A percentile compares a stretch with the other conserved stretches of the same genome.
phyloP scores from a whole-genome alignment of 1,139 yeast genomes.

The Yamadazyma mexicana region DNA sequence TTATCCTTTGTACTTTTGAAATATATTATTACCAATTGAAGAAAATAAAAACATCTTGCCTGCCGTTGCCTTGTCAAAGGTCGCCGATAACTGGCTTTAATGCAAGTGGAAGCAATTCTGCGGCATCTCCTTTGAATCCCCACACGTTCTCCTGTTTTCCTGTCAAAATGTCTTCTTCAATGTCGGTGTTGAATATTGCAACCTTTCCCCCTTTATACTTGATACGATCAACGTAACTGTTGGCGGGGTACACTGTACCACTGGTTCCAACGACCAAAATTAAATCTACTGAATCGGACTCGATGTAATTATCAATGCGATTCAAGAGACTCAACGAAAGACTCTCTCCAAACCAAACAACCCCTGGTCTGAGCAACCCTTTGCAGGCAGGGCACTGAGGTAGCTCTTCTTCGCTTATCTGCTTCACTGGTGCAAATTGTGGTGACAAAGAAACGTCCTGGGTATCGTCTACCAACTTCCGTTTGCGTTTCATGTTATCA shows the following conservation, averaged over 20 bases:
- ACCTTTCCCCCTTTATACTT: conserved; percentile 73
- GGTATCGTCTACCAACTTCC: conserved; percentile 48
- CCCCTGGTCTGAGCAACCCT: conserved; percentile 73
- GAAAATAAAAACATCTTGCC: no score
- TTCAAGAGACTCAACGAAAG: conserved; percentile 64
- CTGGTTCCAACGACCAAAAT: conserved; percentile 84
- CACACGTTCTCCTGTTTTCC: conserved; percentile 50
- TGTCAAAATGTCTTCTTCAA: conserved; percentile 41
- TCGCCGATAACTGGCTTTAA: conserved; percentile 51
- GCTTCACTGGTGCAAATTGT: conserved; percentile 47
- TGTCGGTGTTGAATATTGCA: conserved; percentile 78
- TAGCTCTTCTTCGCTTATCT: conserved; percentile 51
- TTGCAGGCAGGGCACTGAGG: conserved; percentile 78
- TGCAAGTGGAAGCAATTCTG: conserved; percentile 65
- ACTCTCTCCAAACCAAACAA: conserved; percentile 92
- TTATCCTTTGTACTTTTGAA: background rate
- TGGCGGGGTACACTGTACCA: conserved; percentile 87
- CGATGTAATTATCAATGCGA: conserved; percentile 70
- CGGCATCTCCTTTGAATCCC: conserved; percentile 84
- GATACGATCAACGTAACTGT: conserved; percentile 82
- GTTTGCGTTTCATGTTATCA: conserved; percentile 22
- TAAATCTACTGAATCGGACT: conserved; percentile 59
- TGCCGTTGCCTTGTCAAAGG: no score
- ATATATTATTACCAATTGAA: background rate
- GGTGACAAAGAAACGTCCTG: conserved; percentile 36